These are phyloP conservation scores for Candida railenensis DNA, from an alignment of 805 yeast genomes.

Conservation along the genomic window DNA sequence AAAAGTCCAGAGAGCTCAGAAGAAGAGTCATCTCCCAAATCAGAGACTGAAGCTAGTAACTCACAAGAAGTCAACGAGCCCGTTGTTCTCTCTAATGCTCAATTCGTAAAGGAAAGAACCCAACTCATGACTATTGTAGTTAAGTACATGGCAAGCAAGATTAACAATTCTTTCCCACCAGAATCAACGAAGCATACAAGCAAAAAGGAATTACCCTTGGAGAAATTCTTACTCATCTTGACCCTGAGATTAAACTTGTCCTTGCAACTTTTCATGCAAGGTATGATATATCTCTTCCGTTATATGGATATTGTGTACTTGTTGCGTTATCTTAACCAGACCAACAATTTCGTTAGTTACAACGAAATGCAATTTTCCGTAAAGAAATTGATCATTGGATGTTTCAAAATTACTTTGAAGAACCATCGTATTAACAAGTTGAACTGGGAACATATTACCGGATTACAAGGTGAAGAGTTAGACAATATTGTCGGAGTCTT, in stretches of 20 bases:
- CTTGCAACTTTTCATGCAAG: constrained; percentile 37
- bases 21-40: background rate
- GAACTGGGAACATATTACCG: constrained; percentile 38
- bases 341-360: constrained; percentile 43
- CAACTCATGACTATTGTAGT: constrained; percentile 43
- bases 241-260: constrained; percentile 36
- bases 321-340: constrained; percentile 43
- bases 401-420: constrained; percentile 40
- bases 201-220: constrained; percentile 34
- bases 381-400: constrained; percentile 40
- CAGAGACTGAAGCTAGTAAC: background rate
- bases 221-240: constrained; percentile 37
- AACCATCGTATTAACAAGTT: constrained; percentile 13
- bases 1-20: background rate
- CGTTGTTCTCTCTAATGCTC: constrained; percentile 2
- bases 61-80: background rate
- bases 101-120: constrained; percentile 29
- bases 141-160: constrained; percentile 42
- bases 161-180: constrained; percentile 44
- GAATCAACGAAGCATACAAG: constrained; percentile 23
- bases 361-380: constrained; percentile 44
- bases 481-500: constrained; percentile 34
- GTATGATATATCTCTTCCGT: constrained; percentile 41
- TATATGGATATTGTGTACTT: constrained; percentile 47
- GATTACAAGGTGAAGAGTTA: constrained; percentile 34